These are phyloP conservation scores for Saccharum hybrid DNA, from an alignment of 202 grass and related monocot genomes.

Conservation along the genomic window DNA sequence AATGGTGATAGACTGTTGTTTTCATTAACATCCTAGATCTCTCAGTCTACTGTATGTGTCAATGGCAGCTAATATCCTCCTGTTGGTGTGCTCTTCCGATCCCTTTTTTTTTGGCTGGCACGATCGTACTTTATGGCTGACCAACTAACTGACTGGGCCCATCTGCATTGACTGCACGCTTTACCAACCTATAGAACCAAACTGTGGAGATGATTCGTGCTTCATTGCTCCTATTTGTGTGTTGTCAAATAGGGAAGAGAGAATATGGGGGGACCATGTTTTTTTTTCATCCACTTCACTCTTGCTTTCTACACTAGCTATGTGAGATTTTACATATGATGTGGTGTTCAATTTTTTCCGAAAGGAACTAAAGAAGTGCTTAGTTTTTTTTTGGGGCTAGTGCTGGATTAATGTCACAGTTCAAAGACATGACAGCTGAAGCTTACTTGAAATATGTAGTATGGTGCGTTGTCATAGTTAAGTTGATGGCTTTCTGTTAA, in stretches of 20 bases:
- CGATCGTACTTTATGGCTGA: conserved; percentile 56
- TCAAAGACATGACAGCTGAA: conserved; percentile 14
- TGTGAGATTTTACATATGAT: conserved; percentile 37
- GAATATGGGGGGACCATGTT: conserved; percentile 49
- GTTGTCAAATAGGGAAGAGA: conserved; percentile 44
- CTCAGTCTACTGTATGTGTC: conserved; percentile 39
- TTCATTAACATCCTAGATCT: conserved; percentile 47
- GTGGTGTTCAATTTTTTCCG: background rate
- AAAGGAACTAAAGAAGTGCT: background rate
- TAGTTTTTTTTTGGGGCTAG: background rate
- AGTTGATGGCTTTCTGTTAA: conserved; percentile 44
- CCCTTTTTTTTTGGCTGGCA: conserved; percentile 43
- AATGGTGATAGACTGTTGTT: conserved; percentile 51
- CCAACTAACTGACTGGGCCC: conserved; percentile 62
- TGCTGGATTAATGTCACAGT: conserved; percentile 16
- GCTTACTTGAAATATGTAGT: conserved; percentile 15
- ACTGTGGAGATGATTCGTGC: conserved; percentile 48
- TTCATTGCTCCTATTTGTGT: conserved; percentile 53
- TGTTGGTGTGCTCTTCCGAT: background rate
- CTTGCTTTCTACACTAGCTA: conserved; percentile 5
- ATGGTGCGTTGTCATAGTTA: conserved; percentile 35
- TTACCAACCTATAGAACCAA: conserved; percentile 60
- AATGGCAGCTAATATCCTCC: conserved; percentile 43
- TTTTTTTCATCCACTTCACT: conserved; percentile 38
- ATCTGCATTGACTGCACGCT: conserved; percentile 54